Conservation (phyloP, 2,329 filamentous ascomycete species). For the Fusarium sp. region DNA sequence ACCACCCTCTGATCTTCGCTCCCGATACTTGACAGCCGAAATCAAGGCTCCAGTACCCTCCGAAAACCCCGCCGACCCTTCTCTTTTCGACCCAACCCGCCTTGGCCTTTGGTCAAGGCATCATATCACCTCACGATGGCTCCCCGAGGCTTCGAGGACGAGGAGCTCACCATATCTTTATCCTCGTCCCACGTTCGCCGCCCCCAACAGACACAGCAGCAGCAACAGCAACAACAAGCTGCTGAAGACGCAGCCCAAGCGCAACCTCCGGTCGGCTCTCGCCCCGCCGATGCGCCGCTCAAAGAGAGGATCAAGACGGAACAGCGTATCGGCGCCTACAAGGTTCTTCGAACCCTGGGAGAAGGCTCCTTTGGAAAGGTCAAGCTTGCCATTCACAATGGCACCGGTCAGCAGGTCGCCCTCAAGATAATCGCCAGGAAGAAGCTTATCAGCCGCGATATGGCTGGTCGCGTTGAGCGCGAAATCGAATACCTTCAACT, state of each 20-base stretch:
- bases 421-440: slow-evolving; percentile 98
- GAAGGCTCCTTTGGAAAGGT: slow-evolving; percentile 99
- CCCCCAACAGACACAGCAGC: slow-evolving; percentile 51
- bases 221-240: slow-evolving; percentile 44
- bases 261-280: slow-evolving; percentile 33
- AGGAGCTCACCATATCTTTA: slow-evolving; percentile 84
- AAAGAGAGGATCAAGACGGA: slow-evolving; percentile 72
- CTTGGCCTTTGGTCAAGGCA: slow-evolving; percentile 35
- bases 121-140: slow-evolving; percentile 58
- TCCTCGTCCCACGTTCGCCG: slow-evolving; percentile 74
- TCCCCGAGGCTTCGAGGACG: slow-evolving; percentile 77
- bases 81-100: slow-evolving; percentile 30
- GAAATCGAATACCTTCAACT: slow-evolving; percentile 99
- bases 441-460: slow-evolving; percentile 96
- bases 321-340: slow-evolving; percentile 92
- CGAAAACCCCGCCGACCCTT: slow-evolving; percentile 31
- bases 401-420: slow-evolving; percentile 94
- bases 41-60: slow-evolving; percentile 13
- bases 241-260: slow-evolving; percentile 46
- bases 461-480: slow-evolving; percentile 96
- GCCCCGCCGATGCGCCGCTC: slow-evolving; percentile 53
- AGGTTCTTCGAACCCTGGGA: slow-evolving; percentile 88
- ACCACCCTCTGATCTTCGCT: slow-evolving; percentile 4
- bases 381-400: slow-evolving; percentile 92
- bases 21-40: slow-evolving; percentile 13